Percentiles rank a stretch among this genome's conserved stretches.
Evolutionary conservation across 2,329 filamentous ascomycete species (phyloP).

Genomic region (Pestalotiopsis fici): DNA sequence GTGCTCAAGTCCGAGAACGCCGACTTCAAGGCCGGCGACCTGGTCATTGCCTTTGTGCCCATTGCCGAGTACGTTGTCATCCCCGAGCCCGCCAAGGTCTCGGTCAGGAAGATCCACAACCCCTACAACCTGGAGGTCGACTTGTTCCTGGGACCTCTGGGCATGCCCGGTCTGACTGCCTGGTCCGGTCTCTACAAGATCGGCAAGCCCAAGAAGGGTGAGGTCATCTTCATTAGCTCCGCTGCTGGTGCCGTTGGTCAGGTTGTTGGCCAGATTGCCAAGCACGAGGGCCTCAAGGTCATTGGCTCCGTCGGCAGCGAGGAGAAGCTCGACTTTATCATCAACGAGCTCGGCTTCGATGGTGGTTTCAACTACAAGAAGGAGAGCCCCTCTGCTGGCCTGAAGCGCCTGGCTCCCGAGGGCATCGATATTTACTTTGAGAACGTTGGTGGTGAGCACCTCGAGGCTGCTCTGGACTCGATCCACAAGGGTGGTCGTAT

Average conservation of each 20-base stretch:
- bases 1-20: conserved; percentile 65
- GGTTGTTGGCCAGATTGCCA: conserved; percentile 74
- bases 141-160: conserved; percentile 68
- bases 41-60: conserved; percentile 53
- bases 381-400: conserved; percentile 64
- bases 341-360: conserved; percentile 70
- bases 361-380: conserved; percentile 81
- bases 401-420: conserved; percentile 67
- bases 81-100: conserved; percentile 36
- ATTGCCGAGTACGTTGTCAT: conserved; percentile 66
- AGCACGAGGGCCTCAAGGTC: conserved; percentile 73
- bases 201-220: conserved; percentile 72
- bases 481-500: conserved; percentile 68
- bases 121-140: conserved; percentile 61
- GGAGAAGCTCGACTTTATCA: conserved; percentile 72
- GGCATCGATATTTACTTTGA: conserved; percentile 83
- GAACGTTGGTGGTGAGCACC: conserved; percentile 75
- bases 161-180: conserved; percentile 77
- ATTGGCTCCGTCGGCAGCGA: conserved; percentile 77
- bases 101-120: conserved; percentile 61
- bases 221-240: conserved; percentile 77
- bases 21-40: conserved; percentile 63
- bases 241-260: conserved; percentile 76
- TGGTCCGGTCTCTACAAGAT: conserved; percentile 76
- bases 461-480: conserved; percentile 59